Base-by-base conservation (phyloP, 1,284 basidiomycete genomes). In the Entoloma clypeatum region DNA sequence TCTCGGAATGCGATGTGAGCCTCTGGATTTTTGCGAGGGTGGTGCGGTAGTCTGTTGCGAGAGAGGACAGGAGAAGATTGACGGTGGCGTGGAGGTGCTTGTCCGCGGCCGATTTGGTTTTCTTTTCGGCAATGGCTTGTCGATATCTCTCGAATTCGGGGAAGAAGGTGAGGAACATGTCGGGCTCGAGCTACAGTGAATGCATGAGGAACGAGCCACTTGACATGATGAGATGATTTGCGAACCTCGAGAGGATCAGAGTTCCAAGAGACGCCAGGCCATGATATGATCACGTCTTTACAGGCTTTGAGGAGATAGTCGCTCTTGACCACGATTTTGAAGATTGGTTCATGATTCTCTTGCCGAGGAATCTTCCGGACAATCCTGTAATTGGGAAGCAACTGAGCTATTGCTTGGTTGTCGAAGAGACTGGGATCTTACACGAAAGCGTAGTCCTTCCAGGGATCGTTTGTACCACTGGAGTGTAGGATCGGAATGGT, bases 361-460 rank as follows among this genome's bases (percentile, higher is more conserved):
- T 60, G 47, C 18, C 56, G 52, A 1, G 72, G 67, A 7, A 76
- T 54, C 18, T 63, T 71, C 16, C 75, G 69, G 7, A 76, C 67
- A 33, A 78, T 63, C 31, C 70, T 72, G 33, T 26, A 29, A 32
- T 31, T 3, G 36, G 9, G n/a, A 16, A 10, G 7, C 4, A 16
- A 10, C 13, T 4, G 22, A 36, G 5, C 36, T 14, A 30, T n/a
- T n/a, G n/a, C n/a, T n/a, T n/a, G n/a, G n/a, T n/a, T n/a, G n/a
- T n/a, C n/a, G 29, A 11, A 24, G 29, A 9, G 26, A 6, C 29
- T 5, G 24, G n/a, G 25, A 9, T 6, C 61, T 9, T 55, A 72
- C 71, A 77, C 72, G 38, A 78, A 74, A 52, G 68, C 71, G 53
- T 57, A 79, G 30, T 73, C 67, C 50, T 69, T 71, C 75, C 75